Base-by-base conservation (phyloP, 257 asterid genomes). In the Solanum appendiculatum region DNA sequence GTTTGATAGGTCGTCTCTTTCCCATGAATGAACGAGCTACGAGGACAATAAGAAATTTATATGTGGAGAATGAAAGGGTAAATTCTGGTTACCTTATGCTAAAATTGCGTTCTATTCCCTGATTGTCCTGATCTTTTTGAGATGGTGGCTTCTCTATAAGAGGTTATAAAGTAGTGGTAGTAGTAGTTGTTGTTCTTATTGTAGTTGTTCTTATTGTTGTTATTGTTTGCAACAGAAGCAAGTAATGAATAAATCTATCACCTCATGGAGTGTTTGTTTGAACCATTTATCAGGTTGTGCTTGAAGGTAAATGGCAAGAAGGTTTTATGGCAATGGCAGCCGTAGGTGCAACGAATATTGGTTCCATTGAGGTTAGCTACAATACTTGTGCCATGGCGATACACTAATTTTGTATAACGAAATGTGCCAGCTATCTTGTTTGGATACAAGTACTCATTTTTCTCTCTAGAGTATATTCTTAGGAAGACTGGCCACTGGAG, bases 311-410 rank as follows among this genome's bases (percentile, higher is more conserved):
- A 70, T 97, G 98, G 98, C 86, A 89, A 90, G 97, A 93, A 92
- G 99, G 99, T 72, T 97, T 92, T 87, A 91, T 97, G 95, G 98
- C 98, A 91, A 92, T 97, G 96, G 99, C 98, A 87, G 98, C 98
- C 81, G 69, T 97, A 86, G 99, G 99, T 86, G 99, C 99, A 21
- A 94, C 99, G 84, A 97, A 94, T 88, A 94, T 97, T 85, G 99
- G 99, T 72, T 94, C 98, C 86, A 94, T 97, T 88, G 97, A 97
- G 99, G 98, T 96, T 64, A 31, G 81, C 2, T 29, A 48, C 12
- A 12, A 46, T 46, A 20, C 68, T 29, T 80, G 42, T 29, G 18
- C 66, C 42, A 20, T 29, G 27, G 27, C 1, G 3, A 31, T 27
- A 29, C 66, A 27, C 29, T 80, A 80, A 46, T 80, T 80, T 29